Percentiles rank a stretch among this genome's conserved stretches.
phyloP scores from a whole-genome alignment of 371 early-diverging fungal species.

The Rhizomucor pusillus region DNA sequence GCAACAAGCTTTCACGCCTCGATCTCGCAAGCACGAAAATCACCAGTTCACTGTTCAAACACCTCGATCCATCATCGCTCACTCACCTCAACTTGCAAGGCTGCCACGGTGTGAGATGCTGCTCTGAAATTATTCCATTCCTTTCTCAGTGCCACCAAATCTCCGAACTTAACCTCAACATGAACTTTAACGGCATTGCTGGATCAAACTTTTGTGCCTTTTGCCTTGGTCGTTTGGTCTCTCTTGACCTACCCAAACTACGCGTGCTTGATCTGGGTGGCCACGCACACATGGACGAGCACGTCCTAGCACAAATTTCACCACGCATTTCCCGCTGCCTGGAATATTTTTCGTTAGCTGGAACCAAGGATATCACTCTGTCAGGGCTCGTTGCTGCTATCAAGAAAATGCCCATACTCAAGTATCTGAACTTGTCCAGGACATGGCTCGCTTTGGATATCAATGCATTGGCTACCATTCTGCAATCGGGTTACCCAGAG shows the following conservation, averaged over 20 bases:
- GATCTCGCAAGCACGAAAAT: conserved; percentile 36
- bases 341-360: conserved; percentile 7
- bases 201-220: conserved; percentile 24
- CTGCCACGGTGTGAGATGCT: conserved; percentile 31
- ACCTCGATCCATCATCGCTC: conserved; percentile 15
- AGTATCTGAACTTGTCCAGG: neutral
- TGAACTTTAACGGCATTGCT: conserved; percentile 24
- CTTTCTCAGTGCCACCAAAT: conserved; percentile 7
- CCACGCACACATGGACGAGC: conserved; percentile 21
- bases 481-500: neutral
- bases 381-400: neutral
- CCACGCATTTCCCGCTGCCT: neutral
- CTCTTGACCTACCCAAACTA: conserved; percentile 2
- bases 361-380: conserved; percentile 3
- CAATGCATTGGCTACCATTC: neutral
- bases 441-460: neutral
- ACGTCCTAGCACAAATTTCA: conserved; percentile 3
- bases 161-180: conserved; percentile 26
- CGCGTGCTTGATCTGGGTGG: conserved; percentile 31
- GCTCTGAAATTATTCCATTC: conserved; percentile 21
- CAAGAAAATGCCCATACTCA: neutral
- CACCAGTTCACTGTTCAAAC: conserved; percentile 20
- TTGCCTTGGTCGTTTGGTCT: conserved; percentile 14
- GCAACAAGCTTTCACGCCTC: conserved; percentile 16
- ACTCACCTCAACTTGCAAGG: conserved; percentile 32